Base-by-base conservation (phyloP, 495 filamentous ascomycete genomes). In the Hyaloscypha finlandica region DNA sequence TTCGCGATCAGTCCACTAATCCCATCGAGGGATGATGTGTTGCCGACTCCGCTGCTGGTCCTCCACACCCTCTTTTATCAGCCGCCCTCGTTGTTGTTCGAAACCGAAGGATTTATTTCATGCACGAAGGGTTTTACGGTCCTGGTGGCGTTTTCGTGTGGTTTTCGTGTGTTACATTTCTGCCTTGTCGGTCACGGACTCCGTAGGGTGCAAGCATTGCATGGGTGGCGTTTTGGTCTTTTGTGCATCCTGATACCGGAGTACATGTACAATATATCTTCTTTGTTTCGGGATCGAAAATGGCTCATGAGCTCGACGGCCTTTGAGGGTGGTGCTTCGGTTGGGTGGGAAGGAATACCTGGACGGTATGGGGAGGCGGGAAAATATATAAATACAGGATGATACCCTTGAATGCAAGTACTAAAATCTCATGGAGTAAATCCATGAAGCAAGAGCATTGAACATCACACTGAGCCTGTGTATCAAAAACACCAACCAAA, bases 121-220 rank as follows among this genome's bases (percentile, higher is more conserved):
- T 31, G 53, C 53, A 56, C 53, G 53, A 56, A 56, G 53, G 53
- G 53, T 56, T 56, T 25, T 31, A 56, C 3, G 53, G 53, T 11
- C 53, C 29, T 31, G 3, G 22, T 30, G 53, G 53, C 53, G 6
- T 56, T 48, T 19, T 16, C 14, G 11, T 16, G 16, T 19, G 42
- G 8, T 16, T 48, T 11, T 19, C 3, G 4, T 19, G 9, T 48
- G 25, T 48, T 48, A 4, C 16, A 48, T 48, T 19, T 48, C 35
- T 37, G 25, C 25, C 25, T 37, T 3, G 12, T 48, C 42, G 2
- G 16, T 48, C 42, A 19, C 4, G 42, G 42, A 48, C 16, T 3
- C 1, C 42, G 4, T 48, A 19, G 16, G 42, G 35, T 37, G 6
- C 42, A 19, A 12, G 42, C 42, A 48, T 48, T 48, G 53, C 53